Conservation (phyloP, 257 asterid species). For the Solanum chilense region DNA sequence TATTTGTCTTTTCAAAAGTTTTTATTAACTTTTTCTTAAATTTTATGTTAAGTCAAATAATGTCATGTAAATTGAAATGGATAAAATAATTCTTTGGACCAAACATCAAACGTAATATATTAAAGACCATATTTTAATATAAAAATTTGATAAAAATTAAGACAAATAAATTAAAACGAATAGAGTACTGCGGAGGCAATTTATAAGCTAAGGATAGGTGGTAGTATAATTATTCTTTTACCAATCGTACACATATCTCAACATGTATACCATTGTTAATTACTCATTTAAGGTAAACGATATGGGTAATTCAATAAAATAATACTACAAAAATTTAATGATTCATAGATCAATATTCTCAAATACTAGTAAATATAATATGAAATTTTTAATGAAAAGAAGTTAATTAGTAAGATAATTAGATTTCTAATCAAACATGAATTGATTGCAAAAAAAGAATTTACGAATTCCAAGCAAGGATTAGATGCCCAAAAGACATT, state of each 20-base stretch:
- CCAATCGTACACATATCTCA: neutral
- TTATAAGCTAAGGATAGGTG: neutral
- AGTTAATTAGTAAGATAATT: neutral
- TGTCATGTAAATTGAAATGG: neutral
- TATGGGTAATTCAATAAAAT: neutral
- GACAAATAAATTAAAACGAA: neutral
- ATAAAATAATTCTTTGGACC: neutral
- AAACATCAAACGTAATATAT: neutral
- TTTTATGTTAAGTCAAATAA: neutral
- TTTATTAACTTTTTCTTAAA: too few relatives aligned
- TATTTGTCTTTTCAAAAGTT: neutral
- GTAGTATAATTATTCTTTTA: neutral
- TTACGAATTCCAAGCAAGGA: neutral
- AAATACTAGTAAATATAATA: neutral
- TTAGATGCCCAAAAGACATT: constrained; percentile 23
- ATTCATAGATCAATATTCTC: neutral
- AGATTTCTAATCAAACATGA: neutral
- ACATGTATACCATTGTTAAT: neutral
- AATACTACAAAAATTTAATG: neutral
- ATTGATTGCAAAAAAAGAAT: neutral
- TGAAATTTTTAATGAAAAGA: neutral
- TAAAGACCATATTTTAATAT: neutral
- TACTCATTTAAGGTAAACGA: neutral
- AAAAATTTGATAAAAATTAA: neutral
- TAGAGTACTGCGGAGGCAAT: neutral